Conservation (phyloP, 345 rosid species). For the Salix suchowensis region DNA sequence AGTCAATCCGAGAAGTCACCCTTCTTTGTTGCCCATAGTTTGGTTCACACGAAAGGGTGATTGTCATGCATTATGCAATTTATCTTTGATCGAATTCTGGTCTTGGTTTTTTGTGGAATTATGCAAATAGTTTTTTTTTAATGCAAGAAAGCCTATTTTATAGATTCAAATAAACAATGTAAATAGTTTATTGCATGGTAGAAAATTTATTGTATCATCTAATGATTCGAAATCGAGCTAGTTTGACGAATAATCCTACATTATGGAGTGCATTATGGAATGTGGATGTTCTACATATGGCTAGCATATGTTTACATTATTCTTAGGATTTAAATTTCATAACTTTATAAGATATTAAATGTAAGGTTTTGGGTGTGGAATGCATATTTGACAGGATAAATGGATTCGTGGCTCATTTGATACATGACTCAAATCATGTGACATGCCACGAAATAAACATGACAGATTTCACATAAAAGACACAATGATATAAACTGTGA, state of each 20-base stretch:
- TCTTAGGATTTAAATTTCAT: neutral
- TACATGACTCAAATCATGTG: no score
- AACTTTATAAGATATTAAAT: no score
- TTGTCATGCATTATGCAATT: neutral
- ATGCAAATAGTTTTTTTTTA: neutral
- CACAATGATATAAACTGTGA: no score
- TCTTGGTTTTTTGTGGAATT: neutral
- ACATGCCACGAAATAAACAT: no score
- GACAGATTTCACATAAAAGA: no score
- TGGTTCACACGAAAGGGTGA: no score
- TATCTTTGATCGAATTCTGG: neutral
- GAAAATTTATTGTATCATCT: neutral
- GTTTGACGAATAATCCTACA: neutral
- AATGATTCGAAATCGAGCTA: neutral
- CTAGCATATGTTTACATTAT: no score
- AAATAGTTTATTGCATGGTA: neutral
- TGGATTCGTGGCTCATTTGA: no score
- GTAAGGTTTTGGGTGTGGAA: neutral
- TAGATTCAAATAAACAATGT: rapidly evolving
- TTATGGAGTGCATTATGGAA: neutral
- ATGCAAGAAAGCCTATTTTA: no score
- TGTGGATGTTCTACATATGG: neutral
- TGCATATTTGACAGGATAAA: no score
- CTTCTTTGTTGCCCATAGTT: neutral
- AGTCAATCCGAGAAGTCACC: neutral